Evolutionary conservation across 805 yeast species (phyloP), one percentile per base, ranked within the genome.

Genomic region (Clavispora vitiphila): DNA sequence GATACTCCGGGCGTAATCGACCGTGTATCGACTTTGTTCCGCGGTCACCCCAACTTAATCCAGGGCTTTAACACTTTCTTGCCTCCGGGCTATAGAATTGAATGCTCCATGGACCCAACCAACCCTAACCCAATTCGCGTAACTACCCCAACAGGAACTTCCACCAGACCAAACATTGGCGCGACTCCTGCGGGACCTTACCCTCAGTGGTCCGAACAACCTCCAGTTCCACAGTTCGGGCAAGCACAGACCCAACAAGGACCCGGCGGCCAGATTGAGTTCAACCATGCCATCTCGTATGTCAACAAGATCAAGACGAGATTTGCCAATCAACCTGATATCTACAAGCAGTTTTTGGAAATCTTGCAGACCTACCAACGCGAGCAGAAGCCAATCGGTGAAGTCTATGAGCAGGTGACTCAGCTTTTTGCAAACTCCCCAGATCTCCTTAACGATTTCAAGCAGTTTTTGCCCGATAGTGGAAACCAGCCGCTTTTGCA

Each of bases 1-100:
- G 98, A 93, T 62, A 93, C 99, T 0, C 99, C 98, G 0, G 99
- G 98, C 26, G 99, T 93, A 22, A 93, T 93, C 59, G 96, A 91
- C 61, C 74, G 99, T 44, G 99, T 93, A 1, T 87, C 96, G 0
- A 77, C 85, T 1, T 69, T 93, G 42, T 93, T 93, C 62, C 78
- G 90, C 48, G 98, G 97, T 11, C 96, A 89, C 62, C 96, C 96
- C 1, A 80, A 83, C 48, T 73, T 93, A 56, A 91, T 93, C 48
- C 98, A 93, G 65, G 99, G 99, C 0, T 95, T 93, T 66, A 93
- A 93, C 67, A 91, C 99, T 1, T 93, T 93, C 60, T 72, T 93
- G 51, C 99, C 99, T 1, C 96, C 95, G 18, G 99, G 99, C 3
- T 93, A 89, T 65, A 73, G 86, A 49, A 90, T 93, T 50, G 96